Percentiles rank a stretch among this genome's conserved stretches.
Evolutionary conservation across 2,329 filamentous ascomycete genomes (phyloP).

Genomic region (Pseudocercospora fijiensis): DNA sequence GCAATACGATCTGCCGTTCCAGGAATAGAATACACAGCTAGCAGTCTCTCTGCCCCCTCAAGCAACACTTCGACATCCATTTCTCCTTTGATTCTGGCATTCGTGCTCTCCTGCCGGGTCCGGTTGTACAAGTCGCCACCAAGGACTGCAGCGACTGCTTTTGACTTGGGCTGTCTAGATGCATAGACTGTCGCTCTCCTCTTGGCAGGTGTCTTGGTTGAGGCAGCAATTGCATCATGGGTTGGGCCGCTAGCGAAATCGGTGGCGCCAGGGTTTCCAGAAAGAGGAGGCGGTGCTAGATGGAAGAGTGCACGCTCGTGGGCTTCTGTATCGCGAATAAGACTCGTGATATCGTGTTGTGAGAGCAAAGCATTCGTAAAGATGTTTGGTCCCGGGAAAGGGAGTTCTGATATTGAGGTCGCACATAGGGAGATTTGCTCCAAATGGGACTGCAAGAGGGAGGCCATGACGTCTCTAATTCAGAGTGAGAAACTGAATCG

Average conservation of each 20-base stretch:
- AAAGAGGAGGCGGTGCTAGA: constrained; percentile 66
- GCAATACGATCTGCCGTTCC: constrained; percentile 77
- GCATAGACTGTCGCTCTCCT: constrained; percentile 53
- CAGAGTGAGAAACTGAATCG: neutral
- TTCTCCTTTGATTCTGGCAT: constrained; percentile 58
- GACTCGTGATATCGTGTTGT: constrained; percentile 79
- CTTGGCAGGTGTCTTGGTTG: constrained; percentile 20
- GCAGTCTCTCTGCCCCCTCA: constrained; percentile 83
- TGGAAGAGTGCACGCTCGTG: constrained; percentile 96
- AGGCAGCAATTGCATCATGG: constrained; percentile 14
- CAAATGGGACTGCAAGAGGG: constrained; percentile 50
- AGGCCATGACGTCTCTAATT: constrained; percentile 26
- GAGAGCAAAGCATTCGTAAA: constrained; percentile 92
- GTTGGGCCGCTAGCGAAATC: constrained; percentile 25
- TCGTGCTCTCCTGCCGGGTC: constrained; percentile 62
- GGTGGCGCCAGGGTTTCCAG: constrained; percentile 48
- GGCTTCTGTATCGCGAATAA: constrained; percentile 92
- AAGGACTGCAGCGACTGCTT: constrained; percentile 84
- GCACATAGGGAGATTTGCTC: constrained; percentile 53
- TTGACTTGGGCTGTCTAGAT: constrained; percentile 62
- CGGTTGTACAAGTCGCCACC: constrained; percentile 83
- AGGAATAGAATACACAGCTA: constrained; percentile 78
- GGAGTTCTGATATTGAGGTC: constrained; percentile 49
- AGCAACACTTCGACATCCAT: constrained; percentile 85
- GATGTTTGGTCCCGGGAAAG: constrained; percentile 83